Evolutionary conservation across 139 green algal species (phyloP), one percentile per base, ranked within the genome.

Genomic region (Chlorella sp.): DNA sequence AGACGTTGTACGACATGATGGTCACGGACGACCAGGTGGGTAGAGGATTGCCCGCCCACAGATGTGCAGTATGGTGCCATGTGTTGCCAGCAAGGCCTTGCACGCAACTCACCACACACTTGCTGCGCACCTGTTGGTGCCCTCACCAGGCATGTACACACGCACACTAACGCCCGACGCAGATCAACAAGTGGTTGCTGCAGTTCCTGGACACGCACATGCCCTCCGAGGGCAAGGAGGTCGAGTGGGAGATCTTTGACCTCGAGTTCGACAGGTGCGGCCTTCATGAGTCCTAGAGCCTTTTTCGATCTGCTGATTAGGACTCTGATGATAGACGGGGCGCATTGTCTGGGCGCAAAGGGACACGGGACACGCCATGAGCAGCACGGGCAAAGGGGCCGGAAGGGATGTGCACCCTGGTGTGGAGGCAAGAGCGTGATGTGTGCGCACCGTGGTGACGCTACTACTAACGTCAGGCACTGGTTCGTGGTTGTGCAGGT

Each of bases 1-100:
- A 36, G 35, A 73, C 74, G 67, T 51, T 78, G 73, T 74, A 78
- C 67, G 73, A 78, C 67, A 65, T 69, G 5, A 78, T 78, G 73
- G 73, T 78, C 42, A n/a, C 34, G 27, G 27, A 36, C 4, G 35
- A 29, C 20, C 55, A n/a, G 17, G 55, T n/a, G 20, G 27, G n/a
- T n/a, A n/a, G n/a, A n/a, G n/a, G n/a, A n/a, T n/a, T 29, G 55
- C 55, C 55, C 23, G 20, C 6, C 17, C 55, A 31, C 20, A 22
- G 17, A 29, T n/a, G 55, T 4, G 23, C 55, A 31, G 55, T n/a
- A 22, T 29, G 23, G 55, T 63, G 17, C 27, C 17, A 31, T 31
- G 20, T 22, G 23, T n/a, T 4, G 26, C 17, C 27, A 29, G 17
- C 55, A 63, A 3, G 6, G 17, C 17, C 27, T n/a, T 4, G 23